phyloP scores from a whole-genome alignment of 768 basidiomycete genomes.

The Tricholoma hemisulphureum region DNA sequence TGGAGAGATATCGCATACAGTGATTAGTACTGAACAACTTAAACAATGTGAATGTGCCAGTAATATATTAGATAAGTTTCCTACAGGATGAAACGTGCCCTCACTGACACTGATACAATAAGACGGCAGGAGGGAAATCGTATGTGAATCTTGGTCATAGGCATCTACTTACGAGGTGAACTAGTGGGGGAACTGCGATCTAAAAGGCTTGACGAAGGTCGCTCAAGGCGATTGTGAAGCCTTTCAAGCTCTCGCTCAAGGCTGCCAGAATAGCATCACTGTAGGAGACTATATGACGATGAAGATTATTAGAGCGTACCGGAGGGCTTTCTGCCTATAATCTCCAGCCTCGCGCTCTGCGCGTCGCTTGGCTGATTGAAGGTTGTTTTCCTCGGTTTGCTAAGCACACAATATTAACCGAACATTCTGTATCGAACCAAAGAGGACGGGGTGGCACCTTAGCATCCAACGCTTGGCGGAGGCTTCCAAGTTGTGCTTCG shows the following conservation, averaged over 20 bases:
- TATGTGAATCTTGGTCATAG: neutral
- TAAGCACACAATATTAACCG: conserved; percentile 24
- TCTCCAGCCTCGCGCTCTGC: conserved; percentile 77
- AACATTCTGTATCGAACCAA: neutral
- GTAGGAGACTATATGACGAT: conserved; percentile 2
- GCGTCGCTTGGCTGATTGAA: conserved; percentile 70
- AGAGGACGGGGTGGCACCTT: conserved; percentile 40
- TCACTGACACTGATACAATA: neutral
- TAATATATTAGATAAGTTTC: neutral
- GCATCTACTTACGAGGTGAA: conserved; percentile 32
- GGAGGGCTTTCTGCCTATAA: conserved; percentile 66
- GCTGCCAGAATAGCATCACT: conserved; percentile 28
- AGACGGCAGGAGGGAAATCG: neutral
- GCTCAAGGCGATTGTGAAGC: conserved; percentile 60
- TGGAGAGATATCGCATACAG: no score
- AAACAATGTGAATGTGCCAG: no score
- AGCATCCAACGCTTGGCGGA: conserved; percentile 60
- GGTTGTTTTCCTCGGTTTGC: conserved; percentile 70
- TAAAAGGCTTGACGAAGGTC: conserved; percentile 44
- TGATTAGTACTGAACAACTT: no score
- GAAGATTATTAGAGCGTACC: conserved; percentile 42
- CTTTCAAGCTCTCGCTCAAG: conserved; percentile 70
- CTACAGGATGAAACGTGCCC: neutral
- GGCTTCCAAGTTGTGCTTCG: conserved; percentile 53
- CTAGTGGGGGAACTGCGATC: conserved; percentile 23